A percentile compares a stretch with the other conserved stretches of the same genome.
These are phyloP conservation scores for Yarrowia sp. DNA, from an alignment of 805 yeast species.

Conservation along the genomic window DNA sequence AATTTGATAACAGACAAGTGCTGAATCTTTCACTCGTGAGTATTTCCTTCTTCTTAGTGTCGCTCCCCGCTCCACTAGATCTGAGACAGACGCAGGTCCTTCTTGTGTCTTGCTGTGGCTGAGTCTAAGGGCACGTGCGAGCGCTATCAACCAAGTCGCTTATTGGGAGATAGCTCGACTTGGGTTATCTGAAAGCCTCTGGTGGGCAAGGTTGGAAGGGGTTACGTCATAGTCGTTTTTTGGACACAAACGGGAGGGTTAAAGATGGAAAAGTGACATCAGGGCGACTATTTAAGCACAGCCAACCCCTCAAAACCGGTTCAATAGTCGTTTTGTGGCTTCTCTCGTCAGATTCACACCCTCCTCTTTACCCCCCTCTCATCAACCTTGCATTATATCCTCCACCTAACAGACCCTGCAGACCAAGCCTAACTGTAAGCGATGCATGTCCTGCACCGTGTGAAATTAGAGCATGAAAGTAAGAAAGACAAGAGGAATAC, in stretches of 20 bases:
- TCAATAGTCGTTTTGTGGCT: too few relatives aligned
- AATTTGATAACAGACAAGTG: too few relatives aligned
- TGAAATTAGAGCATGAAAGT: background rate
- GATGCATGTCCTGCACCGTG: background rate
- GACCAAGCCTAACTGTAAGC: slow-evolving; percentile 10
- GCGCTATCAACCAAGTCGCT: background rate
- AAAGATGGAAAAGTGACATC: too few relatives aligned
- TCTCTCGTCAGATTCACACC: too few relatives aligned
- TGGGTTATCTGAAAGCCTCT: slow-evolving; percentile 8
- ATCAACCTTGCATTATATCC: background rate
- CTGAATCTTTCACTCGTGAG: too few relatives aligned
- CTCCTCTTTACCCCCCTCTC: too few relatives aligned
- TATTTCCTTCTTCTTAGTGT: too few relatives aligned
- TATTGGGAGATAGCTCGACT: background rate
- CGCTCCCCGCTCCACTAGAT: background rate
- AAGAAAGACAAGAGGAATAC: background rate
- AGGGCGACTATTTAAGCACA: too few relatives aligned
- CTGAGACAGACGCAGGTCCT: slow-evolving; percentile 20
- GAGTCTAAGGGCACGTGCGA: background rate
- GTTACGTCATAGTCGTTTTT: background rate
- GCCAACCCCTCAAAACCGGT: too few relatives aligned
- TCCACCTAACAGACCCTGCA: slow-evolving; percentile 32
- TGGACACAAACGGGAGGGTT: background rate
- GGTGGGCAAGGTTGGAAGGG: slow-evolving; percentile 7
- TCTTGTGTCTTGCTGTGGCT: background rate